Conservation (phyloP, 495 filamentous ascomycete species). For the Penicillium bovifimosum region DNA sequence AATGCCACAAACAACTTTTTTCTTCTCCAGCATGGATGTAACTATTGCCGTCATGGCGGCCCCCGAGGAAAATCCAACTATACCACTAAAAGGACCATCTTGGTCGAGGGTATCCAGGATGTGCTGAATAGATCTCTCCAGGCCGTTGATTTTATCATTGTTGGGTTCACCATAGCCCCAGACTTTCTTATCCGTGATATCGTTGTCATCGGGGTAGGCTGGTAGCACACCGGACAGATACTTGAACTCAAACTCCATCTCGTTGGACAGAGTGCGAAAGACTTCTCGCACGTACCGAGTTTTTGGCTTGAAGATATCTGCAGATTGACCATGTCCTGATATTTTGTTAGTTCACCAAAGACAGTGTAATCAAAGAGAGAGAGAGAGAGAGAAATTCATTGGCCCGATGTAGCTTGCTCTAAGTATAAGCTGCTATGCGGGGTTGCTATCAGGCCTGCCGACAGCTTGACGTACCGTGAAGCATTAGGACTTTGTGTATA, state of each 20-base stretch:
- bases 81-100: constrained; percentile 4
- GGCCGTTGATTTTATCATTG: not conserved
- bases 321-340: not conserved
- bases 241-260: not conserved
- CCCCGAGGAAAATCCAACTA: constrained; percentile 6
- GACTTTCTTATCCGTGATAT: not conserved
- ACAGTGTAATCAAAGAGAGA: not conserved
- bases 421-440: no score
- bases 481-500: not conserved
- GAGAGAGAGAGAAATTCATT: no score
- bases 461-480: not conserved
- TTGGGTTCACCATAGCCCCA: not conserved
- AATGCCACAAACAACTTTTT: not conserved
- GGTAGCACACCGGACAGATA: not conserved
- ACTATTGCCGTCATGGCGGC: constrained; percentile 4
- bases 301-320: constrained; percentile 1
- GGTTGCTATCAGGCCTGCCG: no score
- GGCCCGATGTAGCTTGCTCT: no score
- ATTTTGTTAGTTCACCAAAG: not conserved
- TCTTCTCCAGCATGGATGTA: constrained; percentile 1
- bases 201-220: not conserved
- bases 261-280: not conserved
- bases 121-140: not conserved
- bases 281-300: not conserved
- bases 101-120: constrained; percentile 1